Evolutionary conservation across 116 monocot species (phyloP).

Genomic region (Zostera marina): DNA sequence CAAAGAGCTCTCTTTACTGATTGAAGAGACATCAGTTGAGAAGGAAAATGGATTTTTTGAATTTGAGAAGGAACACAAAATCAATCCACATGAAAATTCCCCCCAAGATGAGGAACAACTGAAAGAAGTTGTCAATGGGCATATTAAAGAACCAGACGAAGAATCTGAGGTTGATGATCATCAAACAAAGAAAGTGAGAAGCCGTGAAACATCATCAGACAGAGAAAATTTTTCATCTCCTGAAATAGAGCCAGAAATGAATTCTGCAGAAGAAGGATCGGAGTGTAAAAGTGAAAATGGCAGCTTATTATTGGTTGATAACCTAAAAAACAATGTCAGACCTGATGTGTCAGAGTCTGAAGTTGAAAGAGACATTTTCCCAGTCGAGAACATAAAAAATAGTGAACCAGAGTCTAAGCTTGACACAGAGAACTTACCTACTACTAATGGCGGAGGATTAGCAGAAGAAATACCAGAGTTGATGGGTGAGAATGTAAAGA

Average conservation of each 20-base stretch:
- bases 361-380: no score
- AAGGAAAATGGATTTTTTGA: slow-evolving; percentile 19
- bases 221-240: slow-evolving; percentile 15
- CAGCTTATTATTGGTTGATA: slow-evolving; percentile 17
- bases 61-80: slow-evolving; percentile 2
- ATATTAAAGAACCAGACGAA: slow-evolving; percentile 10
- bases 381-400: no score
- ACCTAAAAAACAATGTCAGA: slow-evolving; percentile 6
- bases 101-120: slow-evolving; percentile 4
- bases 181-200: slow-evolving; percentile 22
- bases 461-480: neutral
- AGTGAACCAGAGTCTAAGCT: no score
- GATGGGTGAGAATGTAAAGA: slow-evolving; percentile 43
- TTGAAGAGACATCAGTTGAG: slow-evolving; percentile 25
- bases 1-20: slow-evolving; percentile 41
- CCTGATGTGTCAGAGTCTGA: no score
- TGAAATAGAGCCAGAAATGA: slow-evolving; percentile 31
- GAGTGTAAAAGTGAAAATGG: slow-evolving; percentile 32
- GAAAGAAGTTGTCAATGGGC: slow-evolving; percentile 9
- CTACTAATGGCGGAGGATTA: slow-evolving; percentile 3
- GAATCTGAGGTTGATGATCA: slow-evolving; percentile 17
- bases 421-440: no score
- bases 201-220: slow-evolving; percentile 15
- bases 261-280: slow-evolving; percentile 31
- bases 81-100: neutral